These are phyloP conservation scores for Pelargonium citronellum DNA, from an alignment of 441 rosid species.

Conservation along the genomic window DNA sequence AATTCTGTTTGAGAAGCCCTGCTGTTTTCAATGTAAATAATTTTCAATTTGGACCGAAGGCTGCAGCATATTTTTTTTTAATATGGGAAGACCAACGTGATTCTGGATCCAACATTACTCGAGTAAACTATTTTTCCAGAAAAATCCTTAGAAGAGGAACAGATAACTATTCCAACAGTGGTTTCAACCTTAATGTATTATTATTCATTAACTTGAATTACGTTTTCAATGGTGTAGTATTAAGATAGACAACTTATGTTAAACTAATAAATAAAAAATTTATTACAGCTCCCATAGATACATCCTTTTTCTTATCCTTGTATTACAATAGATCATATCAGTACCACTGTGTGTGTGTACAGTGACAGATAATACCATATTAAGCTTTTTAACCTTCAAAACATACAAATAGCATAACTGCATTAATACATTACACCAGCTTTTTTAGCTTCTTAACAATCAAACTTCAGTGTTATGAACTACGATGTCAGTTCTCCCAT, in stretches of 20 bases:
- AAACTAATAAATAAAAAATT: background rate
- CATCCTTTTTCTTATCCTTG: background rate
- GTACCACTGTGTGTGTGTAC: background rate
- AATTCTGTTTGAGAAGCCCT: no score
- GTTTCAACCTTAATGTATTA: background rate
- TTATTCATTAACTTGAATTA: background rate
- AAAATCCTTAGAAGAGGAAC: no score
- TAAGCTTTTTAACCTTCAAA: background rate
- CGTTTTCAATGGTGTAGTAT: conserved; percentile 1
- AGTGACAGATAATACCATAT: background rate
- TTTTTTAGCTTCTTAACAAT: background rate
- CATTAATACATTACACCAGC: background rate
- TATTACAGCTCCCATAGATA: background rate
- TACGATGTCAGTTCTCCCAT: background rate
- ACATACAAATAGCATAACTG: no score
- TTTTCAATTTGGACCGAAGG: no score
- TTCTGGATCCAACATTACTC: no score
- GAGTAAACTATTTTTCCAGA: no score
- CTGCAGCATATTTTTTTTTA: no score
- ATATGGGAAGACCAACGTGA: no score
- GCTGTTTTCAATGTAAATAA: no score
- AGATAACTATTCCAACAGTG: no score
- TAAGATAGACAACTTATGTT: background rate
- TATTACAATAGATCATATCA: background rate
- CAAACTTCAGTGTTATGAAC: background rate